Evolutionary conservation across 2,329 filamentous ascomycete species (phyloP).

Genomic region (Fusarium agapanthi): DNA sequence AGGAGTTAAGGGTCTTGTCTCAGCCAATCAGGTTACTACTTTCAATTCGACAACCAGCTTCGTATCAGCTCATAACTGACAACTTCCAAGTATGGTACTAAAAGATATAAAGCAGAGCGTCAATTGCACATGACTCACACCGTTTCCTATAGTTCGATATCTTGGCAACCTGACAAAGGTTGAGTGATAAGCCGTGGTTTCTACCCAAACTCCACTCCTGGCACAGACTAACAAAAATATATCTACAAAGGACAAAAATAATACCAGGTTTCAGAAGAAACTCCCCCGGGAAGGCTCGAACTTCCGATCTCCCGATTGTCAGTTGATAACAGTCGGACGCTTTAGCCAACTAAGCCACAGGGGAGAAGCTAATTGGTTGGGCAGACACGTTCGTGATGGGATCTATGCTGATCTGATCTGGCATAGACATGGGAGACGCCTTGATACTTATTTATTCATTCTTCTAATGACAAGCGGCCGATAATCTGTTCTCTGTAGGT

Average conservation of each 20-base stretch:
- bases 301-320: conserved; percentile 44
- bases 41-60: conserved; percentile 7
- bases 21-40: conserved; percentile 15
- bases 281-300: conserved; percentile 44
- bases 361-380: conserved; percentile 20
- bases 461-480: neutral
- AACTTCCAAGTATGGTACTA: neutral
- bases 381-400: neutral
- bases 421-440: neutral
- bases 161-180: neutral
- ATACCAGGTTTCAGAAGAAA: neutral
- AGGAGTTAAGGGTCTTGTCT: conserved; percentile 15
- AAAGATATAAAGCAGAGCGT: neutral
- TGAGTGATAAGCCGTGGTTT: no score
- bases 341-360: conserved; percentile 40
- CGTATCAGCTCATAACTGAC: neutral
- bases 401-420: neutral
- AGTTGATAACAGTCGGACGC: conserved; percentile 36
- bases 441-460: neutral
- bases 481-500: neutral
- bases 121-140: neutral
- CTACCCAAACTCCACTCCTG: neutral
- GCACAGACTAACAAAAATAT: conserved; percentile 2
- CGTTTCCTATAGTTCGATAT: neutral
- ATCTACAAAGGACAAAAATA: neutral